Conservation (phyloP, 495 filamentous ascomycete species). For the Lophiostoma macrostomum region DNA sequence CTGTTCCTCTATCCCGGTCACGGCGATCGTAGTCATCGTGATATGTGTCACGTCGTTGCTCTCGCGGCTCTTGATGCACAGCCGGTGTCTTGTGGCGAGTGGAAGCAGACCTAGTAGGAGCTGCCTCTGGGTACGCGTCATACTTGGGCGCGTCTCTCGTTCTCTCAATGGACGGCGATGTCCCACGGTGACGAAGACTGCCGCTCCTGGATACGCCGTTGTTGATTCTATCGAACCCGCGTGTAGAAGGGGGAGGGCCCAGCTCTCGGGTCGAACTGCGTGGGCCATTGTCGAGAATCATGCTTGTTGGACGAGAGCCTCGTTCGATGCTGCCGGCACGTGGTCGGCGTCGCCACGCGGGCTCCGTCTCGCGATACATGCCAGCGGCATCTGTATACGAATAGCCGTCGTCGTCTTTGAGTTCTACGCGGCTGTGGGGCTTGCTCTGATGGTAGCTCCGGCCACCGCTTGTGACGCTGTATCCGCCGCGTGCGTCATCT, state of each 20-base stretch:
- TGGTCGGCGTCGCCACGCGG: slow-evolving; percentile 39
- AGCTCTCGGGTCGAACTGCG: slow-evolving; percentile 27
- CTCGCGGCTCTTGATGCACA: slow-evolving; percentile 35
- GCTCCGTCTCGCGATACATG: slow-evolving; percentile 45
- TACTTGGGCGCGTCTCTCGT: slow-evolving; percentile 24
- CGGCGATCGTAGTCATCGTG: slow-evolving; percentile 32
- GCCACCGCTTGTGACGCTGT: slow-evolving; percentile 23
- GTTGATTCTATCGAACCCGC: slow-evolving; percentile 42
- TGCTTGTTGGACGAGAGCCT: slow-evolving; percentile 38
- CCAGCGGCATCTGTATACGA: slow-evolving; percentile 42
- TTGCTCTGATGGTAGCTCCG: slow-evolving; percentile 36
- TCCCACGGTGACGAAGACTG: slow-evolving; percentile 26
- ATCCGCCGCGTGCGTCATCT: slow-evolving; percentile 27
- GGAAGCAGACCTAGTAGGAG: slow-evolving; percentile 32
- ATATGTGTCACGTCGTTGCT: slow-evolving; percentile 30
- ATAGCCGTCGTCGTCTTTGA: slow-evolving; percentile 39
- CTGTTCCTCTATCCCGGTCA: slow-evolving; percentile 34
- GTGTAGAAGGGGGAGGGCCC: slow-evolving; percentile 41
- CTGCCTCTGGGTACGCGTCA: slow-evolving; percentile 34
- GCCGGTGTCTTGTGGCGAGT: slow-evolving; percentile 23
- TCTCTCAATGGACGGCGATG: slow-evolving; percentile 27
- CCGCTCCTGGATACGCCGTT: slow-evolving; percentile 29
- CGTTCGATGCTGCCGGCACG: slow-evolving; percentile 38
- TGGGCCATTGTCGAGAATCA: slow-evolving; percentile 34
- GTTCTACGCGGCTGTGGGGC: slow-evolving; percentile 16